Evolutionary conservation across 768 basidiomycete genomes (phyloP).

Genomic region (Trametes elegans): DNA sequence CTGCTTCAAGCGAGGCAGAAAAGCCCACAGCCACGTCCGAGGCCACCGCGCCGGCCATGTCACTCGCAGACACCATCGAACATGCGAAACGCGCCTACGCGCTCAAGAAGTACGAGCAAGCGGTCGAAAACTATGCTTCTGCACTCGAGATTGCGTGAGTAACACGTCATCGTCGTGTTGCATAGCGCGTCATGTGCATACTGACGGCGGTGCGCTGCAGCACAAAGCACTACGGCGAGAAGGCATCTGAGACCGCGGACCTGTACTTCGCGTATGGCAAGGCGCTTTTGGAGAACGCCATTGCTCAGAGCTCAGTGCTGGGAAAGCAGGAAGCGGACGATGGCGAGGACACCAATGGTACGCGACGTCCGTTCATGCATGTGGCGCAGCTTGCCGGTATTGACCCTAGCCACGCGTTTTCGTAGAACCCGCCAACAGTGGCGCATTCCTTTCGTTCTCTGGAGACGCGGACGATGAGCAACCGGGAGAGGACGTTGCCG

Average conservation of each 20-base stretch:
- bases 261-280: constrained; percentile 90
- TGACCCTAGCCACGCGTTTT: background rate
- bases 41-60: constrained; percentile 8
- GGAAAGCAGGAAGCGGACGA: constrained; percentile 80
- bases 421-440: constrained; percentile 36
- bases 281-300: constrained; percentile 90
- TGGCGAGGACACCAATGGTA: constrained; percentile 42
- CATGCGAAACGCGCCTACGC: constrained; percentile 88
- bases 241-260: constrained; percentile 82
- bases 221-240: constrained; percentile 71
- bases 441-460: constrained; percentile 72
- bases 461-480: constrained; percentile 74
- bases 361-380: constrained; percentile 3
- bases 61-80: constrained; percentile 61
- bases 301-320: constrained; percentile 80
- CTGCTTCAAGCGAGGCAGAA: constrained; percentile 2
- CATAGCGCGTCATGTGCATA: constrained; percentile 2
- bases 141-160: constrained; percentile 84
- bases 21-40: constrained; percentile 15
- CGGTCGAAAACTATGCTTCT: constrained; percentile 79
- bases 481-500: constrained; percentile 43
- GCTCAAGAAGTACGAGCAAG: constrained; percentile 80
- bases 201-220: constrained; percentile 38
- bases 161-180: constrained; percentile 27
- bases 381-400: background rate